Evolutionary conservation across 2,329 filamentous ascomycete genomes (phyloP).

Genomic region (Paracoccidioides lutzii): DNA sequence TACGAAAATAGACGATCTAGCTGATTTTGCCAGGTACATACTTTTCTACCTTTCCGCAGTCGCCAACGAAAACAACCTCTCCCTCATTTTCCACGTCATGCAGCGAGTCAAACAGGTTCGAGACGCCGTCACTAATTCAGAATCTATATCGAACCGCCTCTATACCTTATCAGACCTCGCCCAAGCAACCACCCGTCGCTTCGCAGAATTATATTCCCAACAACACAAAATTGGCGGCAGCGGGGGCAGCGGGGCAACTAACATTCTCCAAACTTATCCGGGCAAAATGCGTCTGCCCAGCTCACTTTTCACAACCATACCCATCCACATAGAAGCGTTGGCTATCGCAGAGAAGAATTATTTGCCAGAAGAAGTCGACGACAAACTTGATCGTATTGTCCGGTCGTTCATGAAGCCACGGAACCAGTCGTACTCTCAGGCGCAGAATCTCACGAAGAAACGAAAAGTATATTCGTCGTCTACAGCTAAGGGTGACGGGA

Average conservation of each 20-base stretch:
- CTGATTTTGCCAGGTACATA: conserved; percentile 78
- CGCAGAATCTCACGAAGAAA: conserved; percentile 23
- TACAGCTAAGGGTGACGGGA: conserved; percentile 15
- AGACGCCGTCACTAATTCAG: conserved; percentile 56
- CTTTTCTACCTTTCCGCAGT: conserved; percentile 76
- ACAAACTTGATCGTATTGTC: conserved; percentile 65
- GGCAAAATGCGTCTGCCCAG: conserved; percentile 69
- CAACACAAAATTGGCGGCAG: conserved; percentile 33
- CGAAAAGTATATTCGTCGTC: conserved; percentile 22
- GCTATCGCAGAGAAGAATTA: conserved; percentile 78
- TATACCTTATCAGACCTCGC: conserved; percentile 83
- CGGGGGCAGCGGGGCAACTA: conserved; percentile 22
- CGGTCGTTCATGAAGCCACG: conserved; percentile 53
- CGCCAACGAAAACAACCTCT: conserved; percentile 74
- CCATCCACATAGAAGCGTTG: conserved; percentile 65
- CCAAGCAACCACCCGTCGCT: conserved; percentile 68
- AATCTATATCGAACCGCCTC: conserved; percentile 39
- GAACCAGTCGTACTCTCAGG: conserved; percentile 19
- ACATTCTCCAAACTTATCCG: conserved; percentile 65
- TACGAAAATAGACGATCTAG: conserved; percentile 46
- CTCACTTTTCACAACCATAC: conserved; percentile 62
- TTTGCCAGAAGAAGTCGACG: conserved; percentile 62
- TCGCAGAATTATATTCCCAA: conserved; percentile 77
- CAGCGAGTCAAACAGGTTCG: conserved; percentile 83
- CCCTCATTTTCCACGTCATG: conserved; percentile 79